Evolutionary conservation across 2,329 filamentous ascomycete species (phyloP), one percentile per base, ranked within the genome.

Genomic region (Trichoderma koningii): DNA sequence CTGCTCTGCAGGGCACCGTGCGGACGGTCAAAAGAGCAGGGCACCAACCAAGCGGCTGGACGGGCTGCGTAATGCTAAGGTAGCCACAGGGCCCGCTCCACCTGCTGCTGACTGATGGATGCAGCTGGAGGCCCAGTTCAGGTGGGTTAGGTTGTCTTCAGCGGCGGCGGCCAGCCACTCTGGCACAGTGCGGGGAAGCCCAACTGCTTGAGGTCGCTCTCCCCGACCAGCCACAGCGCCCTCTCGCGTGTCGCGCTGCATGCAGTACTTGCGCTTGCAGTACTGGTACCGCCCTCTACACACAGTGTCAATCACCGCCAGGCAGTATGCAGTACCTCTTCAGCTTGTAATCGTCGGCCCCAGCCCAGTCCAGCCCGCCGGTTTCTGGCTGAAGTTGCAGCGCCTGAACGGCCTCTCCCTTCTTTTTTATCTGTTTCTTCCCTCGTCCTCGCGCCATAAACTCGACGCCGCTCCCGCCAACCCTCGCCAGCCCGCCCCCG

Each of bases 341-440:
- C 34, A 38, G 34, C 34, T 38, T 38, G 34, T 38, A 38, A 38
- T 14, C 14, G 34, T 38, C 34, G 34, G 34, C 34, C 30, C 30
- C 30, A 34, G 26, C 56, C 56, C 28, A 55, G 44, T 41, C 45
- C 56, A 14, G 50, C 26, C 12, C 34, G 14, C 34, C 14, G 34
- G 34, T 38, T 38, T 38, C 34, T 38, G 34, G 34, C 34, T 38
- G 26, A 34, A 42, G 45, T 44, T 42, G 45, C 57, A 62, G 57
- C 47, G 47, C 57, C 47, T 44, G 38, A 21, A 64, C 61, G 45
- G 61, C 51, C 61, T 63, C 61, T 63, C 50, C 60, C 60, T 63
- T 48, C 60, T 34, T 41, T 50, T 26, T 57, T 10, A 10, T 34
- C 51, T 57, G 51, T 59, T 51, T 65, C 55, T 65, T 48, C 63